A percentile compares a stretch with the other conserved stretches of the same genome.
Conservation (phyloP, 2,329 filamentous ascomycete genomes). For the Acrocalymma vagum region DNA sequence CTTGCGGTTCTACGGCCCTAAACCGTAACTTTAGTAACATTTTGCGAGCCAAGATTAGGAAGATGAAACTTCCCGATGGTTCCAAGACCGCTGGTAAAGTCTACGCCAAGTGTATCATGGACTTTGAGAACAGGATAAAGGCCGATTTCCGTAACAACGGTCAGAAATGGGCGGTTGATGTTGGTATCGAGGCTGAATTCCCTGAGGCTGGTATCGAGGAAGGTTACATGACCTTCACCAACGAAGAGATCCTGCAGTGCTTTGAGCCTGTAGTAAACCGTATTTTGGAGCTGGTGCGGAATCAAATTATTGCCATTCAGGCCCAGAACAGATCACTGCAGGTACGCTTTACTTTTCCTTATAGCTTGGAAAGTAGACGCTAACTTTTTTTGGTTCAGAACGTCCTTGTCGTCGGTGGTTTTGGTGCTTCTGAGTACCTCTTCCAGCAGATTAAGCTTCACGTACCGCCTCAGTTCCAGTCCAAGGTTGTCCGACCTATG, state of each 20-base stretch:
- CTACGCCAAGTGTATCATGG: constrained; percentile 99
- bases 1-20: constrained; percentile 95
- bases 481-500: constrained; percentile 98
- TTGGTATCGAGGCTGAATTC: constrained; percentile 98
- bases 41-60: constrained; percentile 93
- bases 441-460: constrained; percentile 99
- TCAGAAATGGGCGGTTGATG: constrained; percentile 98
- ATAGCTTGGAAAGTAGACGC: constrained; percentile 10
- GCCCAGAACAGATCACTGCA: constrained; percentile 93
- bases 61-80: constrained; percentile 98
- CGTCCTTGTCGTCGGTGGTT: constrained; percentile 95
- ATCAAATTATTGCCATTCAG: constrained; percentile 99
- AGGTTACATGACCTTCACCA: constrained; percentile 99
- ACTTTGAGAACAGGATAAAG: constrained; percentile 99
- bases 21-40: constrained; percentile 99
- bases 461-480: constrained; percentile 96
- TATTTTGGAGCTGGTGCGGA: constrained; percentile 93
- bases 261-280: constrained; percentile 98
- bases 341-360: constrained; percentile 51
- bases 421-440: constrained; percentile 97
- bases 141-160: constrained; percentile 99
- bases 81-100: constrained; percentile 98
- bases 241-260: constrained; percentile 98
- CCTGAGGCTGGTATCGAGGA: constrained; percentile 98
- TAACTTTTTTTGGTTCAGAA: constrained; percentile 69